Evolutionary conservation across 441 rosid genomes (phyloP).

Genomic region (Adansonia gregorii): DNA sequence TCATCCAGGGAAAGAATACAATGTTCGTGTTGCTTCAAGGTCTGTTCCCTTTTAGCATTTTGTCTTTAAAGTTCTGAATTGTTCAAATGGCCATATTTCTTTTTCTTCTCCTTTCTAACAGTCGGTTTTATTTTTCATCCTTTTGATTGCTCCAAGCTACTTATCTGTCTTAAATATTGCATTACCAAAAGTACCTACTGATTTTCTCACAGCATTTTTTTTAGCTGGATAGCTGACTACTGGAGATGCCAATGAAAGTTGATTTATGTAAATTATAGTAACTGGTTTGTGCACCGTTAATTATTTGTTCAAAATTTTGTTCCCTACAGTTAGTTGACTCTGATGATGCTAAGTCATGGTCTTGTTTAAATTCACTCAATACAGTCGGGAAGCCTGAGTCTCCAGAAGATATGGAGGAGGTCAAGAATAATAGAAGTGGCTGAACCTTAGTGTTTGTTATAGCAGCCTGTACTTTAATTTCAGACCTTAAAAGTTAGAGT

Average conservation of each 20-base stretch:
- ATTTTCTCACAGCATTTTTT: not conserved
- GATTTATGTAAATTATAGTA: not conserved
- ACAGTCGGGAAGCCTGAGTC: not conserved
- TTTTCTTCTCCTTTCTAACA: not conserved
- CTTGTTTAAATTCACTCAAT: not conserved
- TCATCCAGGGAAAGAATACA: constrained; percentile 96
- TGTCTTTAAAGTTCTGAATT: not conserved
- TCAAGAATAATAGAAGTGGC: not conserved
- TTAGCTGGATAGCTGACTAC: not conserved
- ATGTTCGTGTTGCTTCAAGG: constrained; percentile 98
- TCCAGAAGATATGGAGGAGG: not conserved
- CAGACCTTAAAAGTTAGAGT: not conserved
- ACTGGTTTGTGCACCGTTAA: not conserved
- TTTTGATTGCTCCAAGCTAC: not conserved
- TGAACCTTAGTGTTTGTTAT: not conserved
- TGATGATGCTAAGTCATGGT: not conserved
- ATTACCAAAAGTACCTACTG: not conserved
- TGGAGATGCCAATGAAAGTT: not conserved
- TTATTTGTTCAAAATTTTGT: not conserved
- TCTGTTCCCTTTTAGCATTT: constrained; percentile 29
- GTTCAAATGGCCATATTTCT: not conserved
- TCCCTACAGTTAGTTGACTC: not conserved
- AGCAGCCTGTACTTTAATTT: not conserved
- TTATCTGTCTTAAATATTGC: not conserved
- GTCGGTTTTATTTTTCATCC: not conserved